phyloP scores from a whole-genome alignment of 1,284 basidiomycete genomes.

The Fomitopsis betulina region DNA sequence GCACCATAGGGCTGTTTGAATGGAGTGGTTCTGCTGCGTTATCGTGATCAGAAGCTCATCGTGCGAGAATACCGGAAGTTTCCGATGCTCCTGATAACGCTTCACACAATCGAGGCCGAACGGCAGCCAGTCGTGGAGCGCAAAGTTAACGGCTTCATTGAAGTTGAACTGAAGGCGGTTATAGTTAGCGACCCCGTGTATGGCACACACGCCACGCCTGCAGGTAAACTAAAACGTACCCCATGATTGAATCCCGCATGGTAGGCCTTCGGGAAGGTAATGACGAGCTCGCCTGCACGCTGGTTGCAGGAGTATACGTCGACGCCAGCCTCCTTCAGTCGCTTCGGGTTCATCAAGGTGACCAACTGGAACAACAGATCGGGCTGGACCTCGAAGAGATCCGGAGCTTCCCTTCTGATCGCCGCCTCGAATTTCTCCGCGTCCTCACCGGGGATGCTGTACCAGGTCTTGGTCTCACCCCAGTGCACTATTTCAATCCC shows the following conservation, averaged over 20 bases:
- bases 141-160: constrained; percentile 99
- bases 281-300: constrained; percentile 95
- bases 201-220: constrained; percentile 1
- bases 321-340: constrained; percentile 86
- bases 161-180: constrained; percentile 76
- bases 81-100: constrained; percentile 85
- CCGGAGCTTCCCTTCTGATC: constrained; percentile 93
- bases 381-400: constrained; percentile 97
- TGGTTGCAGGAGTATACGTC: constrained; percentile 94
- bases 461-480: constrained; percentile 99
- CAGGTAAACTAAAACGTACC: constrained; percentile 35
- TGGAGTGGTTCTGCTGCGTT: constrained; percentile 89
- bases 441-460: constrained; percentile 92
- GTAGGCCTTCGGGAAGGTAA: constrained; percentile 98
- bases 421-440: constrained; percentile 96
- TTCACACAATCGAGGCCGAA: constrained; percentile 85
- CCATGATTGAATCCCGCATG: constrained; percentile 99
- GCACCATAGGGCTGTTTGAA: constrained; percentile 90
- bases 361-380: constrained; percentile 97
- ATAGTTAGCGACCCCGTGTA: neutral
- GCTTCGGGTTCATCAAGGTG: constrained; percentile 95
- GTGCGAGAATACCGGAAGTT: constrained; percentile 96
- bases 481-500: constrained; percentile 77
- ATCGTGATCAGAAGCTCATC: constrained; percentile 96
- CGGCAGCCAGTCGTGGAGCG: constrained; percentile 92